These are phyloP conservation scores for Gossypium longicalyx DNA, from an alignment of 345 rosid genomes.

Conservation along the genomic window DNA sequence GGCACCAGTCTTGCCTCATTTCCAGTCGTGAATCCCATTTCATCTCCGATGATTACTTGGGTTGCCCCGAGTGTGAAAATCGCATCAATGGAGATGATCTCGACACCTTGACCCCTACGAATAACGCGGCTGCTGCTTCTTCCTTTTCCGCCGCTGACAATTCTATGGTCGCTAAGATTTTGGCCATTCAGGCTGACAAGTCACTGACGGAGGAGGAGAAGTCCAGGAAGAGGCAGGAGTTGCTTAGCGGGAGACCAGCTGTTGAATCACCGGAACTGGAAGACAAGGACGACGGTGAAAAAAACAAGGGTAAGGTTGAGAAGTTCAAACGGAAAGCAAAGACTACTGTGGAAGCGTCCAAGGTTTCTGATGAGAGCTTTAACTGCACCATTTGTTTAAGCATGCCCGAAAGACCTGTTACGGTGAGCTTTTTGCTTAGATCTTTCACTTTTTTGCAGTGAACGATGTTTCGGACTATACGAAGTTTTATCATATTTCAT, in stretches of 20 bases:
- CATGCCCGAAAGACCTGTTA: slow-evolving; percentile 34
- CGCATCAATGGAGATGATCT: not conserved
- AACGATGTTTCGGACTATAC: not conserved
- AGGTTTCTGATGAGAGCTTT: slow-evolving; percentile 22
- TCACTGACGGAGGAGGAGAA: slow-evolving; percentile 39
- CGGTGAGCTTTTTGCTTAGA: slow-evolving; percentile 20
- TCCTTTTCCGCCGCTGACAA: not conserved
- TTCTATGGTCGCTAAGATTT: slow-evolving; percentile 23
- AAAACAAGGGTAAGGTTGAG: not conserved
- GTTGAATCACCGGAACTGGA: not conserved
- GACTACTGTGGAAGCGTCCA: not conserved
- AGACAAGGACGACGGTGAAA: not conserved
- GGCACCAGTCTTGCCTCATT: slow-evolving; percentile 62
- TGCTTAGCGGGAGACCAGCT: slow-evolving; percentile 29
- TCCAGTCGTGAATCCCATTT: slow-evolving; percentile 34
- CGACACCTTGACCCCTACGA: not conserved
- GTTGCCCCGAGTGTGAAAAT: slow-evolving; percentile 60
- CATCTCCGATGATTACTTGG: slow-evolving; percentile 30
- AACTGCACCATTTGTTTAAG: slow-evolving; percentile 33
- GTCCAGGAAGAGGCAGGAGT: slow-evolving; percentile 38
- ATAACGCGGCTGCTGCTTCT: not conserved
- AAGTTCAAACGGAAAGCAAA: not conserved
- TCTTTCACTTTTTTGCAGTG: not conserved
- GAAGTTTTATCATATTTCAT: not conserved
- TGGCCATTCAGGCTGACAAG: slow-evolving; percentile 40